Evolutionary conservation across 2,329 filamentous ascomycete species (phyloP), one percentile per base, ranked within the genome.

Genomic region (Colletotrichum endophyticum): DNA sequence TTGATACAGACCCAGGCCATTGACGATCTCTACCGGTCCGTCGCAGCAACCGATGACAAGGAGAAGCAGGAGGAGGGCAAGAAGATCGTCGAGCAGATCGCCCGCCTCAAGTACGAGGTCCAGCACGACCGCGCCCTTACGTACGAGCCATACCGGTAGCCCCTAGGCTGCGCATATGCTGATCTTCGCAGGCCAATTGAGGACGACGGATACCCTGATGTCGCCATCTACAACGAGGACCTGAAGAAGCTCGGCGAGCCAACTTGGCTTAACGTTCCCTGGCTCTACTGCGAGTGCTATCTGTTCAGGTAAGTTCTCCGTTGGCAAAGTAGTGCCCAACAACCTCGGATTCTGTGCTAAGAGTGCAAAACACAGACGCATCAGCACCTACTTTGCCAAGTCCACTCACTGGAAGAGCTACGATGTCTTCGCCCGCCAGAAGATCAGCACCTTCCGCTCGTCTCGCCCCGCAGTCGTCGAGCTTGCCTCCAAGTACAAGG

Each of bases 201-300:
- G 16, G 94, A 98, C 79, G 96, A 98, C 83, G 95, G 95, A 72
- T 88, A 91, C 79, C 84, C 92, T 13, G 96, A 98, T 80, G 91
- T 98, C 34, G 90, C 90, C 16, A 88, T 91, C 56, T 99, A 98
- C 87, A 99, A 99, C 86, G 89, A 93, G 79, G 96, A 99, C 85
- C 87, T 99, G 8, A 91, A 94, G 79, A 89, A 93, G 79, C 90
- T 95, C 25, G 94, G 93, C 59, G 91, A 90, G 63, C 92, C 94
- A 0, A 93, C 91, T 63, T 99, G 97, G 97, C 94, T 96, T 82
- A 90, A 94, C 78, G 92, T 94, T 7, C 91, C 96, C 8, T 99
- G 97, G 97, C 90, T 99, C 3, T 99, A 92, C 85, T 89, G 94
- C 30, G 97, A 99, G 87, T 99, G 97, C 88, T 99, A 99, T 84